Conservation (phyloP, 129 eudicot species). For the Sambucus nigra region DNA sequence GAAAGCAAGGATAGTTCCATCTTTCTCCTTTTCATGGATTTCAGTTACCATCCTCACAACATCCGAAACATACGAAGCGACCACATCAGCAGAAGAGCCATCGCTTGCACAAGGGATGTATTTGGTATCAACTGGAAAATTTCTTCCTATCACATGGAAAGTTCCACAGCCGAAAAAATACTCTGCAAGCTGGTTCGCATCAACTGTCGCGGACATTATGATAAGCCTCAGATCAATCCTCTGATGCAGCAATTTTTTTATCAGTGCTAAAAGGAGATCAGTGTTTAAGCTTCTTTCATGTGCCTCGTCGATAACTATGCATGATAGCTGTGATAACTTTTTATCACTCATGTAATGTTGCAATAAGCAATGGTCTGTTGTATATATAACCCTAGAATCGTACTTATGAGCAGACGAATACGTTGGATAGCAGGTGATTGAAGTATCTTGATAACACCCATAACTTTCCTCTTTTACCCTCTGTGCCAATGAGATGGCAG, state of each 20-base stretch:
- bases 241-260: conserved; percentile 51
- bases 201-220: conserved; percentile 93
- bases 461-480: conserved; percentile 69
- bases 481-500: conserved; percentile 71
- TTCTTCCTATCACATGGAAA: conserved; percentile 67
- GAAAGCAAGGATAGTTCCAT: conserved; percentile 78
- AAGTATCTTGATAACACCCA: conserved; percentile 47
- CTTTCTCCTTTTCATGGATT: conserved; percentile 50
- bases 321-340: conserved; percentile 53
- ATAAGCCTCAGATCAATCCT: conserved; percentile 68
- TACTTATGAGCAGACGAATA: conserved; percentile 38
- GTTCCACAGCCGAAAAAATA: conserved; percentile 65
- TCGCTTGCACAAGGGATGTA: conserved; percentile 45
- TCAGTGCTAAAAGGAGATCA: conserved; percentile 72
- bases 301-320: conserved; percentile 91
- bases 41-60: conserved; percentile 52
- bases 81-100: conserved; percentile 9
- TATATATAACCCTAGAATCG: conserved; percentile 47
- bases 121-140: conserved; percentile 68
- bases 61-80: conserved; percentile 53
- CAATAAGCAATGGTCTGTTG: conserved; percentile 88
- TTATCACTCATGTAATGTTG: conserved; percentile 75
- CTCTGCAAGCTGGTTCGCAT: conserved; percentile 64
- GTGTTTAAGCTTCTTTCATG: conserved; percentile 94
- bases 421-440: conserved; percentile 33